A percentile compares a stretch with the other conserved stretches of the same genome.
Evolutionary conservation across 1,284 basidiomycete species (phyloP).

Genomic region (Exobasidium cylindrosporum): DNA sequence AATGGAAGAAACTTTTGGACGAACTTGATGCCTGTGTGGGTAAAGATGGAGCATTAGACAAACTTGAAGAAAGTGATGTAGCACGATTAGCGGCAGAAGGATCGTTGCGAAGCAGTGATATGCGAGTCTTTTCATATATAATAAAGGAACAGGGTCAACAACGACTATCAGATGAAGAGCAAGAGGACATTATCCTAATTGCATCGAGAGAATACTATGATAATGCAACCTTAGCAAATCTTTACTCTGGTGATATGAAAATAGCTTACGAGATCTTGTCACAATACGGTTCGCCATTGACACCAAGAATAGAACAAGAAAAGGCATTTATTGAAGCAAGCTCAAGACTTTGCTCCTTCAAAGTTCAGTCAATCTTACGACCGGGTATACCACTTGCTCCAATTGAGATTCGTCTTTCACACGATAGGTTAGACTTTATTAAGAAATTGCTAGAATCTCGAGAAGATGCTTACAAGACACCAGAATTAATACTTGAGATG

Average conservation of each 20-base stretch:
- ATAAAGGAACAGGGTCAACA: too few species aligned
- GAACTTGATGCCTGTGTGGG: background rate
- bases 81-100: background rate
- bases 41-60: background rate
- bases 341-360: constrained; percentile 31
- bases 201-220: constrained; percentile 6
- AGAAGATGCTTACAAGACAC: constrained; percentile 24
- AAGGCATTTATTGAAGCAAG: constrained; percentile 28
- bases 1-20: background rate
- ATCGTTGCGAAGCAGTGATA: background rate
- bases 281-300: background rate
- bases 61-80: background rate
- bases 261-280: constrained; percentile 22
- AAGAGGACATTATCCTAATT: constrained; percentile 4
- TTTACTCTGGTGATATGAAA: constrained; percentile 17
- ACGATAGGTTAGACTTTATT: constrained; percentile 24
- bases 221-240: constrained; percentile 2
- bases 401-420: constrained; percentile 20
- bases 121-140: background rate
- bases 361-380: constrained; percentile 13
- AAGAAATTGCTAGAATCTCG: constrained; percentile 19
- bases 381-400: constrained; percentile 18
- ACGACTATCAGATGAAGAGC: background rate
- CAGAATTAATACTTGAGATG: constrained; percentile 27
- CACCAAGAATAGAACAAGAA: constrained; percentile 6